phyloP scores from a whole-genome alignment of 2,329 filamentous ascomycete species.

The Cercospora sp. region DNA sequence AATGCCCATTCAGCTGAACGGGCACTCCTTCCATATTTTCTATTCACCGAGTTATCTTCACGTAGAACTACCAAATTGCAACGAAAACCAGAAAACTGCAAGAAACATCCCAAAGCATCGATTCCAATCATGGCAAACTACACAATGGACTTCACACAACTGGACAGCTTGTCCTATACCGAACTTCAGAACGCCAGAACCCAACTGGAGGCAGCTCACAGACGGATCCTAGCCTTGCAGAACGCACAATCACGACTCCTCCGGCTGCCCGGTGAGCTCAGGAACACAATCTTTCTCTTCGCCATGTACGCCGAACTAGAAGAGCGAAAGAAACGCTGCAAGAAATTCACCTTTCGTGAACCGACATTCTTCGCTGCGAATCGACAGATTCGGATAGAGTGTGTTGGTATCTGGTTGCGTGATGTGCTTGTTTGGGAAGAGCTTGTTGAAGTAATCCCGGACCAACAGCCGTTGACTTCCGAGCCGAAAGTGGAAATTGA shows the following conservation, averaged over 20 bases:
- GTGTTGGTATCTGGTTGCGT: slow-evolving; percentile 21
- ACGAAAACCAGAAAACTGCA: neutral
- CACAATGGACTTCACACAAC: slow-evolving; percentile 3
- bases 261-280: slow-evolving; percentile 21
- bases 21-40: neutral
- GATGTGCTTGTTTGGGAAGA: slow-evolving; percentile 29
- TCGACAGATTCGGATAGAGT: slow-evolving; percentile 23
- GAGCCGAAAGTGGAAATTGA: slow-evolving; percentile 2
- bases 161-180: slow-evolving; percentile 19
- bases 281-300: slow-evolving; percentile 23
- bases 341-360: slow-evolving; percentile 6
- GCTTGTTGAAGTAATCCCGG: neutral
- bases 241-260: slow-evolving; percentile 24
- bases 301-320: slow-evolving; percentile 25
- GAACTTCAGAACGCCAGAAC: slow-evolving; percentile 23
- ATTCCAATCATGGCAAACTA: neutral
- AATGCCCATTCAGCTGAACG: neutral
- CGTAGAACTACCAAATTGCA: neutral
- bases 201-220: slow-evolving; percentile 20
- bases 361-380: slow-evolving; percentile 22
- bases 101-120: neutral
- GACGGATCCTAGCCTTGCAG: slow-evolving; percentile 24
- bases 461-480: neutral
- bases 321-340: slow-evolving; percentile 16
- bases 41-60: neutral